Percentiles rank a stretch among this genome's conserved stretches.
phyloP scores from a whole-genome alignment of 257 asterid species.

The Nicotiana knightiana region DNA sequence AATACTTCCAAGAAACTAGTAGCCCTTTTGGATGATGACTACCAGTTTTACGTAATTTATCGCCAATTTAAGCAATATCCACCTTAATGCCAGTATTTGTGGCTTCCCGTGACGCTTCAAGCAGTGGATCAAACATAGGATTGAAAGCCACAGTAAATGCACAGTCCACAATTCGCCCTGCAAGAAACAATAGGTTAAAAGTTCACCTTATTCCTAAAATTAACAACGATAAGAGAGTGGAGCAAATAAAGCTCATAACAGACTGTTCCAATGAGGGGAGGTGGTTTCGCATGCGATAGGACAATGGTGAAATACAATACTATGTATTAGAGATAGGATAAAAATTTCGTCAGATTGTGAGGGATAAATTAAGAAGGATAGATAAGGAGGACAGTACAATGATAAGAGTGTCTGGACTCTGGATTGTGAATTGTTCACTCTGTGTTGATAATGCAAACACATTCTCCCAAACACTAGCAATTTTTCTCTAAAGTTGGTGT shows the following conservation, averaged over 20 bases:
- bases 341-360: background rate
- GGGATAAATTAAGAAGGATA: background rate
- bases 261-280: background rate
- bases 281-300: background rate
- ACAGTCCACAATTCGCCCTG: constrained; percentile 94
- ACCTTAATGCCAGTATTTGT: constrained; percentile 96
- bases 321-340: background rate
- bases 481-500: background rate
- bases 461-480: background rate
- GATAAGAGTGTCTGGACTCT: background rate
- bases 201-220: background rate
- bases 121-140: constrained; percentile 91
- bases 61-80: constrained; percentile 16
- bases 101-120: constrained; percentile 97
- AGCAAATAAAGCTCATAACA: background rate
- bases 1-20: background rate
- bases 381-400: background rate
- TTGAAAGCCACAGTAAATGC: constrained; percentile 96
- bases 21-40: background rate
- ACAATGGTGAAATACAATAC: background rate
- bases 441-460: background rate
- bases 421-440: background rate
- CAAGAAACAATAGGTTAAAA: constrained; percentile 7
- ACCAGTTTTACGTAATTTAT: background rate
- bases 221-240: background rate